Evolutionary conservation across 176 grass and related monocot species (phyloP), one percentile per base, ranked within the genome.

Genomic region (Puccinellia tenuiflora): DNA sequence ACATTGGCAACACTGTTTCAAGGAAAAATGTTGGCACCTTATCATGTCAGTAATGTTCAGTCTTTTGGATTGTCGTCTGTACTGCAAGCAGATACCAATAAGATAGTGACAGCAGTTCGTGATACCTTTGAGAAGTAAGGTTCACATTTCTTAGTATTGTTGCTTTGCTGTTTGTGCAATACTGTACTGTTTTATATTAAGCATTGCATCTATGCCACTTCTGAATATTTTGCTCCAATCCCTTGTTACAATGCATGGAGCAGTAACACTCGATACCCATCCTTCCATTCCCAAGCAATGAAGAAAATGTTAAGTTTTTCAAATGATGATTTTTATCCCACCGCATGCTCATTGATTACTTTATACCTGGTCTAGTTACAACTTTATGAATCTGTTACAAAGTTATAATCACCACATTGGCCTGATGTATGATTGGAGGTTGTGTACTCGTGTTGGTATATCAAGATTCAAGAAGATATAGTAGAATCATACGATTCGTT

Each of bases 101-200:
- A 85, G 77, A 98, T 96, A 34, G 93, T 88, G 52, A 57, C 85
- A 43, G 60, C 92, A 22, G 83, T 90, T 52, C 62, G 35, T 81
- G 91, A 88, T 85, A 87, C 87, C n/a, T 98, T 98, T 60, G 87
- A 95, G 68, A 98, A 96, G 96, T 98, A 86, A 95, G 81, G 76
- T 59, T 68, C 82, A 71, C 39, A 48, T 53, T 74, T 47, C 68
- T 75, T 70, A 33, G 29, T 68, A 31, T n/a, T 17, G 79, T 48
- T 82, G 5, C 29, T 45, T 72, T 57, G 10, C 15, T 86, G 38
- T 79, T 85, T 60, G 48, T 59, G 39, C 22, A 68, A 48, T 56
- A 84, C 68, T 26, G 16, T 42, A 4, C 25, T 48, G 22, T 80
- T 56, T 42, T 60, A 69, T 33, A 61, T 17, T 76, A 68, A 85